A percentile compares a stretch with the other conserved stretches of the same genome.
These are phyloP conservation scores for Chalara sp. DNA, from an alignment of 2,329 filamentous ascomycete species.

Conservation along the genomic window DNA sequence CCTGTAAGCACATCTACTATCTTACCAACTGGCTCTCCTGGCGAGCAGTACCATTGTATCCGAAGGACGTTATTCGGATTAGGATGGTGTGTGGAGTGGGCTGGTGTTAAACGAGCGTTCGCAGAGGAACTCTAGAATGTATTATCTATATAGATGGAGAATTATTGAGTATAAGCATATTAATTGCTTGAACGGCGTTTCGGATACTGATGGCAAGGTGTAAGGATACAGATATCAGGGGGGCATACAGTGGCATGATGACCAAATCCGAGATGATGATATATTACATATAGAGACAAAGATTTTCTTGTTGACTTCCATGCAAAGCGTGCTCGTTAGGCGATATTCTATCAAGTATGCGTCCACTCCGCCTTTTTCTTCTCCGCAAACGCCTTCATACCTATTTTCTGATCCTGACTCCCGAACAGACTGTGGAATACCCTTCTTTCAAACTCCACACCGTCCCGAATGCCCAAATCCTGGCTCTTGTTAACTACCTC, in stretches of 20 bases:
- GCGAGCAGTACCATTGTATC: constrained; percentile 15
- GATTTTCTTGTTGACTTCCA: no score
- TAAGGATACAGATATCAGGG: no score
- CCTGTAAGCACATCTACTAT: constrained; percentile 10
- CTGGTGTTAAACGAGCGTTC: constrained; percentile 1
- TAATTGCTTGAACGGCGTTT: constrained; percentile 6
- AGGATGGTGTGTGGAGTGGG: constrained; percentile 23
- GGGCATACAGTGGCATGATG: no score
- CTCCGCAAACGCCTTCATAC: constrained; percentile 90
- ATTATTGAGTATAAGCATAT: neutral
- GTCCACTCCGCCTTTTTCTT: constrained; percentile 93
- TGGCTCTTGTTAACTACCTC: constrained; percentile 99
- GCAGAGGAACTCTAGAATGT: constrained; percentile 23
- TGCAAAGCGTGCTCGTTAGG: no score
- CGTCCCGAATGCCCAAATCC: constrained; percentile 79
- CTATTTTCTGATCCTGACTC: constrained; percentile 94
- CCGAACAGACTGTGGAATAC: constrained; percentile 93
- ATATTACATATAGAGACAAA: no score
- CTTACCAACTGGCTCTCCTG: constrained; percentile 10
- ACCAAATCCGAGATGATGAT: no score
- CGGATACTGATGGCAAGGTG: neutral
- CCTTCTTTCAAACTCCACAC: constrained; percentile 89
- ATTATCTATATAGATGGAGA: constrained; percentile 7
- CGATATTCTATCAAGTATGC: constrained; percentile 33
- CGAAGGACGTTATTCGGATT: constrained; percentile 15